Conservation (phyloP, 225 moss, liverwort and hornwort species). For the Polytrichum commune region DNA sequence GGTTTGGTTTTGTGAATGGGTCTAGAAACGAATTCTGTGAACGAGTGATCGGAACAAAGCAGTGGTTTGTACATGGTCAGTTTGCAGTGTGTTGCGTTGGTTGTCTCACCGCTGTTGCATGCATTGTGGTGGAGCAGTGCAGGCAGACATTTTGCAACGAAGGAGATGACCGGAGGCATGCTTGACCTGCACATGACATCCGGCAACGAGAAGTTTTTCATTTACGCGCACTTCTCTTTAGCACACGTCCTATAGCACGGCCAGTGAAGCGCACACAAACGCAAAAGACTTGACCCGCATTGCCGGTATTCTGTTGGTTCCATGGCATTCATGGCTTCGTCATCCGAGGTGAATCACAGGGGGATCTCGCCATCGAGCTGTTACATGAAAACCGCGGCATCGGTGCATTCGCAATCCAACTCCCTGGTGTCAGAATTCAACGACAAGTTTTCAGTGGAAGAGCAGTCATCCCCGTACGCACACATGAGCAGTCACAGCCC, state of each 20-base stretch:
- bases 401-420: not conserved
- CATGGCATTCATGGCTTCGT: slow-evolving; percentile 10
- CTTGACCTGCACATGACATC: not conserved
- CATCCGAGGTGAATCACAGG: not conserved
- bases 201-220: not conserved
- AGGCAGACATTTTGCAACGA: not conserved
- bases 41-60: too few relatives aligned
- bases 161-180: slow-evolving; percentile 4
- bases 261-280: not conserved
- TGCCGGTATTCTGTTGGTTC: not conserved
- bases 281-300: not conserved
- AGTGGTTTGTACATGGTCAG: too few relatives aligned
- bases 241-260: slow-evolving; percentile 6
- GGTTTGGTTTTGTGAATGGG: too few relatives aligned
- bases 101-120: too few relatives aligned
- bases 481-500: not conserved
- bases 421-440: slow-evolving; percentile 6
- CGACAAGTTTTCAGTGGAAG: slow-evolving; percentile 14
- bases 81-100: too few relatives aligned
- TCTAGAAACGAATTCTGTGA: too few relatives aligned
- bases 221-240: not conserved
- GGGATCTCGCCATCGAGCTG: slow-evolving; percentile 1
- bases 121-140: too few relatives aligned
- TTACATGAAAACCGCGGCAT: slow-evolving; percentile 3
- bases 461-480: not conserved